phyloP scores from a whole-genome alignment of 2,329 filamentous ascomycete genomes.

The Allantophomopsis cytisporea region DNA sequence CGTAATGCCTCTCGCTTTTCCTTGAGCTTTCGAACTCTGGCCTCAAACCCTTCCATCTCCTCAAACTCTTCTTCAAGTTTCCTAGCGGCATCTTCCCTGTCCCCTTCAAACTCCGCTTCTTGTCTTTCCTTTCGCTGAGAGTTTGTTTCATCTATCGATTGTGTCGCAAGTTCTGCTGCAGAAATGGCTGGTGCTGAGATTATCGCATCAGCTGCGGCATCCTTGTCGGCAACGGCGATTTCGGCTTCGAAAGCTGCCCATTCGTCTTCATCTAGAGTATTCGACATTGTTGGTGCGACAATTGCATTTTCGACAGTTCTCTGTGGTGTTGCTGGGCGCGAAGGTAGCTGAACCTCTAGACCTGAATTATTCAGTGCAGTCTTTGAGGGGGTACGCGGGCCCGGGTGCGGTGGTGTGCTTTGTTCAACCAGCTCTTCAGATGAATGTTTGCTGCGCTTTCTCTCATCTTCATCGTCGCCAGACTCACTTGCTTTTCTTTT shows the following conservation, averaged over 20 bases:
- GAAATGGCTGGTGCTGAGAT: constrained; percentile 59
- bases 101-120: constrained; percentile 45
- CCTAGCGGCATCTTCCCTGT: constrained; percentile 62
- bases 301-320: constrained; percentile 26
- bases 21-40: constrained; percentile 53
- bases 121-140: constrained; percentile 30
- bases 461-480: constrained; percentile 25
- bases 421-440: too few species aligned
- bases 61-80: constrained; percentile 68
- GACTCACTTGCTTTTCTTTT: constrained; percentile 34
- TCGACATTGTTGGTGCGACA: constrained; percentile 10
- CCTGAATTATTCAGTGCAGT: constrained; percentile 25
- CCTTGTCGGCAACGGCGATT: constrained; percentile 37
- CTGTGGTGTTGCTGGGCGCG: constrained; percentile 44
- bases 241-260: constrained; percentile 84
- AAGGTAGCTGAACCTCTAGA: constrained; percentile 48
- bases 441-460: constrained; percentile 24
- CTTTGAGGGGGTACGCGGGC: constrained; percentile 7
- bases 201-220: constrained; percentile 31
- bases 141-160: constrained; percentile 34
- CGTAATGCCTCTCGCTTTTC: constrained; percentile 58
- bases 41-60: constrained; percentile 70
- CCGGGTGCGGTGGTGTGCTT: too few species aligned
- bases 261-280: constrained; percentile 57
- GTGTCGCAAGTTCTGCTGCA: constrained; percentile 44